A percentile compares a stretch with the other conserved stretches of the same genome.
phyloP scores from a whole-genome alignment of 768 basidiomycete species.

The Obba rivulosa region DNA sequence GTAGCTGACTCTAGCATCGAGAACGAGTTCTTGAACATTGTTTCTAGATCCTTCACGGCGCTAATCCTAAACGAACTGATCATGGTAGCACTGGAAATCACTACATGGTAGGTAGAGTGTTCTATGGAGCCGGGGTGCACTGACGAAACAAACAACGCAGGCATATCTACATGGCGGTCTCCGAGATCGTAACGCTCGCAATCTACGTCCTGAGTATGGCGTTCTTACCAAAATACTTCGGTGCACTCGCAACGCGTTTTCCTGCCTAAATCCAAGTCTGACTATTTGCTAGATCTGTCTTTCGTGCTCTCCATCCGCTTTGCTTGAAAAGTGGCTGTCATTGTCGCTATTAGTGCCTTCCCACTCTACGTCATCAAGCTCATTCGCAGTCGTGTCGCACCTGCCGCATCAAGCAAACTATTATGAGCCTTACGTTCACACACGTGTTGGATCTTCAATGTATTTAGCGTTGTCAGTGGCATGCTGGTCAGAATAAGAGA shows the following conservation, averaged over 20 bases:
- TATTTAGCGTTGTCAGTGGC: slow-evolving; percentile 23
- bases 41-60: slow-evolving; percentile 96
- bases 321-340: slow-evolving; percentile 91
- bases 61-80: slow-evolving; percentile 95
- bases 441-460: slow-evolving; percentile 14
- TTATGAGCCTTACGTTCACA: slow-evolving; percentile 7
- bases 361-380: slow-evolving; percentile 90
- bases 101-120: slow-evolving; percentile 65
- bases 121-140: neutral
- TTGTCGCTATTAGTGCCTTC: slow-evolving; percentile 90
- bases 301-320: slow-evolving; percentile 89
- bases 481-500: slow-evolving; percentile 22
- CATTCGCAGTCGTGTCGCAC: slow-evolving; percentile 79
- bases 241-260: slow-evolving; percentile 39
- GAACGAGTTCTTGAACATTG: slow-evolving; percentile 98
- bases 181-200: slow-evolving; percentile 82
- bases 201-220: slow-evolving; percentile 89
- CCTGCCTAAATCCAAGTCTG: slow-evolving; percentile 5
- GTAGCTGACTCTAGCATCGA: too few species aligned
- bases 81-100: slow-evolving; percentile 98
- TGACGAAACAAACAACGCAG: slow-evolving; percentile 30
- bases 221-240: slow-evolving; percentile 96
- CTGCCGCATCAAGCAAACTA: slow-evolving; percentile 91
- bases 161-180: slow-evolving; percentile 94
- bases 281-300: slow-evolving; percentile 60